phyloP scores from a whole-genome alignment of 805 yeast species.

The Metschnikowia shivogae region DNA sequence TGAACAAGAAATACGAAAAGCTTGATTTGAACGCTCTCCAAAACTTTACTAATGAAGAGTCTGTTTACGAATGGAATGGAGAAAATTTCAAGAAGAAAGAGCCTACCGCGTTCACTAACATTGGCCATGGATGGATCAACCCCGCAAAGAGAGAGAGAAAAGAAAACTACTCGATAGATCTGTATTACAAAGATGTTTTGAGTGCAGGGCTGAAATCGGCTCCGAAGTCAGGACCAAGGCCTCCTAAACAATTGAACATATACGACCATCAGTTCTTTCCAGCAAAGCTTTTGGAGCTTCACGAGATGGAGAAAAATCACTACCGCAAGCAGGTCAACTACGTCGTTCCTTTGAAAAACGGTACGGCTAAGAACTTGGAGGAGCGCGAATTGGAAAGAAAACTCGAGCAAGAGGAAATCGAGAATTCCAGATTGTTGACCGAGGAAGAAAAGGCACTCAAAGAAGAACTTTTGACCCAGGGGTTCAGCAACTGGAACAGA shows the following conservation, averaged over 20 bases:
- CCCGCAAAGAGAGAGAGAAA: conserved; percentile 83
- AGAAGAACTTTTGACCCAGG: conserved; percentile 54
- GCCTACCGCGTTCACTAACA: conserved; percentile 44
- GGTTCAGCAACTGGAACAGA: conserved; percentile 80
- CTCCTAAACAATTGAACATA: conserved; percentile 78
- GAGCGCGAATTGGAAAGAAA: conserved; percentile 42
- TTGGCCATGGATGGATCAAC: conserved; percentile 68
- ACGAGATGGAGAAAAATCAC: conserved; percentile 77
- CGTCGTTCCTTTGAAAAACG: conserved; percentile 59
- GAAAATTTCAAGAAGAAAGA: conserved; percentile 65
- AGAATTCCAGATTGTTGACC: conserved; percentile 73
- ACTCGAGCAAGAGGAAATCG: conserved; percentile 68
- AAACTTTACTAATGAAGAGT: conserved; percentile 61
- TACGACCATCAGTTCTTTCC: conserved; percentile 93
- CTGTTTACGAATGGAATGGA: conserved; percentile 87
- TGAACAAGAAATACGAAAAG: conserved; percentile 60
- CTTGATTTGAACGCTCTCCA: conserved; percentile 75
- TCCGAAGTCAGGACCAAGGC: conserved; percentile 58
- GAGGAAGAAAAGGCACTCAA: conserved; percentile 73
- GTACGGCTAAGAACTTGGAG: conserved; percentile 34
- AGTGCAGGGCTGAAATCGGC: conserved; percentile 51
- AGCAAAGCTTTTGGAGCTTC: conserved; percentile 64
- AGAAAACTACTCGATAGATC: conserved; percentile 82
- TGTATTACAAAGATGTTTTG: conserved; percentile 77
- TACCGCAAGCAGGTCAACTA: conserved; percentile 65